These are phyloP conservation scores for Clitoria ternatea DNA, from an alignment of 306 rosid genomes.

Conservation along the genomic window DNA sequence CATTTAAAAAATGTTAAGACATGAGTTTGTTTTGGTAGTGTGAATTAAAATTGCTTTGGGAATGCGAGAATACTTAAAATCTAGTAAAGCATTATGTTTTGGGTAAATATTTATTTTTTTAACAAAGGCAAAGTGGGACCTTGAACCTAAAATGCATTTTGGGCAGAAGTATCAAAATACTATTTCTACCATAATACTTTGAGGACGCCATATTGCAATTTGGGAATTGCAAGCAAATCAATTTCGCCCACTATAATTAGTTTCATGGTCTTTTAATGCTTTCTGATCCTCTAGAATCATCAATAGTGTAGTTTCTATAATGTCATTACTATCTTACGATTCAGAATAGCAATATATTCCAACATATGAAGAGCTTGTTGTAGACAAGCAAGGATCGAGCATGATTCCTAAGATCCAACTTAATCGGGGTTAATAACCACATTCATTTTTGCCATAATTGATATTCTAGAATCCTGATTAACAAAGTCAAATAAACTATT, in stretches of 20 bases:
- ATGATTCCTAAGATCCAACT: conserved; percentile 5
- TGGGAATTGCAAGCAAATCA: no score
- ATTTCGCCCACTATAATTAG: background rate
- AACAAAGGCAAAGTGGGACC: no score
- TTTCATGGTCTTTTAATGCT: background rate
- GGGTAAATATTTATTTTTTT: no score
- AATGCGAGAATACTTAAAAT: no score
- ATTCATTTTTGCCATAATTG: background rate
- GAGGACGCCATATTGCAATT: no score
- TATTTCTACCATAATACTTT: no score
- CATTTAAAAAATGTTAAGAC: no score
- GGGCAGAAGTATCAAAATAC: no score
- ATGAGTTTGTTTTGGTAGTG: no score
- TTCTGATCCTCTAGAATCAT: background rate
- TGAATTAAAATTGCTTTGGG: no score
- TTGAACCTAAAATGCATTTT: no score
- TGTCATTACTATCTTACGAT: background rate
- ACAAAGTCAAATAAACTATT: conserved; percentile 33
- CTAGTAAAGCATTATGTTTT: no score
- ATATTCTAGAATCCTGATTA: conserved; percentile 27
- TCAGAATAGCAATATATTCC: background rate
- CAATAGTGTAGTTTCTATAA: background rate
- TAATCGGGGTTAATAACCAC: background rate
- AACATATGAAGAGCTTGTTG: background rate
- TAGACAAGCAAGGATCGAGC: background rate